These are phyloP conservation scores for Candida koratica DNA, from an alignment of 805 yeast genomes.

Conservation along the genomic window DNA sequence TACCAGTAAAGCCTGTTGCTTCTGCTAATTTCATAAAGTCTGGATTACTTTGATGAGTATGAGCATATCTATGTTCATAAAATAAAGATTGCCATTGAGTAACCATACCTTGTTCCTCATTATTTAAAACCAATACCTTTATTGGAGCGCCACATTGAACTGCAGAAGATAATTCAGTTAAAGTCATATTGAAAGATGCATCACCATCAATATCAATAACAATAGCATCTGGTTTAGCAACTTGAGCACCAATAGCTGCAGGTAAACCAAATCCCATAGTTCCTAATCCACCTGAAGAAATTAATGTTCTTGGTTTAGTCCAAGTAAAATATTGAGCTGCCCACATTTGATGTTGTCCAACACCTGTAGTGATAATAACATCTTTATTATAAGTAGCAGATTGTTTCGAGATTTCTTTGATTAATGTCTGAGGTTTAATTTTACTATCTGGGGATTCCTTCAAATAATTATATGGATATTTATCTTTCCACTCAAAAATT, in stretches of 20 bases:
- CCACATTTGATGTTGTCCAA: conserved; percentile 99
- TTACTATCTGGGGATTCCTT: conserved; percentile 72
- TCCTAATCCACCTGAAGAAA: conserved; percentile 98
- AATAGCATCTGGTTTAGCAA: conserved; percentile 89
- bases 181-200: conserved; percentile 98
- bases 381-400: conserved; percentile 62
- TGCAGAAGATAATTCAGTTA: conserved; percentile 88
- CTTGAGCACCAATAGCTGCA: conserved; percentile 97
- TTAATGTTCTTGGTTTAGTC: conserved; percentile 87
- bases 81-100: conserved; percentile 98
- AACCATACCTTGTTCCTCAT: conserved; percentile 99
- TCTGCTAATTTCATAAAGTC: conserved; percentile 91
- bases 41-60: conserved; percentile 95
- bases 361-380: conserved; percentile 93
- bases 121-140: conserved; percentile 83
- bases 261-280: conserved; percentile 99
- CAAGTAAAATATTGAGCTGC: conserved; percentile 97
- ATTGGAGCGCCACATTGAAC: conserved; percentile 91
- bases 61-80: conserved; percentile 96
- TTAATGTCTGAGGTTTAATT: conserved; percentile 91
- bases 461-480: conserved; percentile 83
- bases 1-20: conserved; percentile 86
- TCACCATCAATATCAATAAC: conserved; percentile 98
- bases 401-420: conserved; percentile 71
- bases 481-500: conserved; percentile 76